Conservation (phyloP, 2,329 filamentous ascomycete species). For the Fusarium sp. region DNA sequence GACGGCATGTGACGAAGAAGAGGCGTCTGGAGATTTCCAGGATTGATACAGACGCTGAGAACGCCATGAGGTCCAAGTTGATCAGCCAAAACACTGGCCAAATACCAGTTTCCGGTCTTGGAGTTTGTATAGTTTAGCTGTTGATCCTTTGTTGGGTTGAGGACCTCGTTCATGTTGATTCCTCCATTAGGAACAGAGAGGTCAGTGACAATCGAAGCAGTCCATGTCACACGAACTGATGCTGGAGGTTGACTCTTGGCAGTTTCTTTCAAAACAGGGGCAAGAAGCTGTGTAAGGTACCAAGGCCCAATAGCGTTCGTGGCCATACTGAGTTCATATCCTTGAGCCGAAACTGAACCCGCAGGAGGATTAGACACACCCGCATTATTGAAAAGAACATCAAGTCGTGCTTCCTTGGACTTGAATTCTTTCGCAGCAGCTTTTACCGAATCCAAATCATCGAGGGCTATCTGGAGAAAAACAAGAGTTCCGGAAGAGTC, state of each 20-base stretch:
- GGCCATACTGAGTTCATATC: slow-evolving; percentile 37
- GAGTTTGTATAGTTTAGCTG: slow-evolving; percentile 31
- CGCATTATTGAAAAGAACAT: slow-evolving; percentile 40
- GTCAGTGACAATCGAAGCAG: slow-evolving; percentile 29
- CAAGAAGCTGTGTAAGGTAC: slow-evolving; percentile 34
- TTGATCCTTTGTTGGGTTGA: not conserved
- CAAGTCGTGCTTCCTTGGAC: slow-evolving; percentile 16
- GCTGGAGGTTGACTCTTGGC: slow-evolving; percentile 3
- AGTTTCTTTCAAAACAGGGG: slow-evolving; percentile 7
- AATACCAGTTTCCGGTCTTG: slow-evolving; percentile 38
- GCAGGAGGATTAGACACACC: slow-evolving; percentile 29
- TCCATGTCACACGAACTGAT: slow-evolving; percentile 34
- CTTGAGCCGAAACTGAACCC: slow-evolving; percentile 31
- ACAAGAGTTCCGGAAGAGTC: slow-evolving; percentile 4
- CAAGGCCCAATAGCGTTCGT: slow-evolving; percentile 37
- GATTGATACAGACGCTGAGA: slow-evolving; percentile 27
- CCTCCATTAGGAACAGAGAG: slow-evolving; percentile 20
- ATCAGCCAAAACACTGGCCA: slow-evolving; percentile 13
- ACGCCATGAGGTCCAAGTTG: slow-evolving; percentile 10
- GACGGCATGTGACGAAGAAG: slow-evolving; percentile 28
- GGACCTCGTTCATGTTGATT: slow-evolving; percentile 16
- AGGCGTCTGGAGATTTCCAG: slow-evolving; percentile 30
- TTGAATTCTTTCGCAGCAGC: slow-evolving; percentile 21
- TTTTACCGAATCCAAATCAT: slow-evolving; percentile 28
- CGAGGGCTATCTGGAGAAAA: slow-evolving; percentile 23